Conservation (phyloP, 495 filamentous ascomycete species). For the Cercophora sp. region DNA sequence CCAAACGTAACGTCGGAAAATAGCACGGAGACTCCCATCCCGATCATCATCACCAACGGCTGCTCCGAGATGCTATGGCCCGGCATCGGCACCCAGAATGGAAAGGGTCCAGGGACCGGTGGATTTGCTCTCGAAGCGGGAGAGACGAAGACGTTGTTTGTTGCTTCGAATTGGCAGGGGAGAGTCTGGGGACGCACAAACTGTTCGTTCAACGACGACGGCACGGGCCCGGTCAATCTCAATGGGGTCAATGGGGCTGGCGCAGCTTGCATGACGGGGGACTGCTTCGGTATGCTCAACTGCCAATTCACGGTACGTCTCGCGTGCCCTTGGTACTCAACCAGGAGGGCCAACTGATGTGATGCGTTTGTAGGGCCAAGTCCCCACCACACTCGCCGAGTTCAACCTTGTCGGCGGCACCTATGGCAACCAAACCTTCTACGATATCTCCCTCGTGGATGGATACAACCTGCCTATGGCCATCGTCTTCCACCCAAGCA, state of each 20-base stretch:
- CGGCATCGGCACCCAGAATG: conserved; percentile 63
- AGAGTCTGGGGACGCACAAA: conserved; percentile 80
- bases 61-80: conserved; percentile 68
- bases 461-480: conserved; percentile 76
- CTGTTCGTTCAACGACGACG: conserved; percentile 63
- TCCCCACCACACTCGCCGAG: conserved; percentile 69
- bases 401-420: conserved; percentile 63
- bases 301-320: conserved; percentile 59
- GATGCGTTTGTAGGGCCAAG: conserved; percentile 45
- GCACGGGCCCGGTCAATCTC: conserved; percentile 47
- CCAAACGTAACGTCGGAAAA: too few relatives aligned
- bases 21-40: conserved; percentile 33
- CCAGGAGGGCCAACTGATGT: background rate
- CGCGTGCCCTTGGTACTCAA: background rate
- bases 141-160: conserved; percentile 46
- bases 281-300: conserved; percentile 63
- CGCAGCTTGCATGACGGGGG: conserved; percentile 65
- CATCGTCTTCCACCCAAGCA: conserved; percentile 56
- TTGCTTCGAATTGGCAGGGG: conserved; percentile 69
- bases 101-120: conserved; percentile 54
- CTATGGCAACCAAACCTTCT: conserved; percentile 61
- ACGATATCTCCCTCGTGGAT: conserved; percentile 81
- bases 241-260: conserved; percentile 51
- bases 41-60: conserved; percentile 58
- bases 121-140: conserved; percentile 62